Base-by-base conservation (phyloP, 2,329 filamentous ascomycete species). In the Trichoderma oligosporum region DNA sequence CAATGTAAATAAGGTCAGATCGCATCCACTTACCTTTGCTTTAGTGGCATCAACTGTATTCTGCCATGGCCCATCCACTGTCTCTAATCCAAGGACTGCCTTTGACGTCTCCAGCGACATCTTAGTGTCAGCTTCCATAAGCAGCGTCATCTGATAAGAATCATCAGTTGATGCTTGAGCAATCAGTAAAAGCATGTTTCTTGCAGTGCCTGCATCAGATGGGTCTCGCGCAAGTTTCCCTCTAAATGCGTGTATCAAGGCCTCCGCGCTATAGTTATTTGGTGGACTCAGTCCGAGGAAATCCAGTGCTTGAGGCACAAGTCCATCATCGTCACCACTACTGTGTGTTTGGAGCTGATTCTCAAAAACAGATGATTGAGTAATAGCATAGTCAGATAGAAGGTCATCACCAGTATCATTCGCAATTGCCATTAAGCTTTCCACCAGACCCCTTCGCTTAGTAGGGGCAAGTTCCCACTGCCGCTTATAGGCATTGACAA, bases 401-500 rank as follows among this genome's bases (percentile, higher is more conserved):
- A 65, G 57, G 18, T 74, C 67, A 39, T 74, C 68, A 12, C 68
- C 65, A 4, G 64, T 54, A 39, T 74, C 70, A 44, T 71, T 71
- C 2, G 72, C 73, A 45, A 74, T 64, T 3, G 57, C 64, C 61
- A 70, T 64, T 4, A 74, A 63, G 5, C 64, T 64, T 2, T 73
- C 69, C 14, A 74, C 67, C 20, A 74, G 52, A 6, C 64, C 62
- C 27, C 63, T 65, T 16, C 70, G 61, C 22, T 65, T 66, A 9
- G 46, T 66, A 2, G 72, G 70, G 5, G 70, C 8, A 7, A 73
- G 61, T 4, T 74, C 70, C 73, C 73, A 74, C 48, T 74, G 73
- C n/a, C 71, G 65, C 38, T 68, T 71, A 58, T 74, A 74, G n/a
- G 73, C 71, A 61, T 70, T 73, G 47, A 67, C 71, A 9, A 74